Evolutionary conservation across 192 early-diverging fungal genomes (phyloP), one percentile per base, ranked within the genome.

Genomic region (Linnemannia elongata): DNA sequence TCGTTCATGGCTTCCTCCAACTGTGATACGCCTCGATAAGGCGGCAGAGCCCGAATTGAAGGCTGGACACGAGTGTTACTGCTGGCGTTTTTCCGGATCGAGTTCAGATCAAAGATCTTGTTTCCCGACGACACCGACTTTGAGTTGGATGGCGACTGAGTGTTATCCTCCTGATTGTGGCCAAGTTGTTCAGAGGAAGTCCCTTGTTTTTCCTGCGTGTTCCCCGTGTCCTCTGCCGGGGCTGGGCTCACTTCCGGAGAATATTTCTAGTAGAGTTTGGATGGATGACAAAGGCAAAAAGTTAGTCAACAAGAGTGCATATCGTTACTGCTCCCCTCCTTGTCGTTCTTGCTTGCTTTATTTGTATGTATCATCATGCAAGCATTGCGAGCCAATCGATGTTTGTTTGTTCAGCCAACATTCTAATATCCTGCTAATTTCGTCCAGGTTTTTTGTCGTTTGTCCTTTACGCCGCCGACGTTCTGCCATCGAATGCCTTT

Each of bases 1-100:
- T 81, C 78, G 24, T 74, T 81, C 85, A 87, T 87, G 0, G 79
- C 85, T 63, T 87, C 79, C 24, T 87, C 85, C 9, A 87, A 54
- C 60, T 87, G 85, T 9, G 79, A 66, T 13, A 87, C 85, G n/a
- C 85, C 69, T 78, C 72, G 35, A 7, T 79, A 70, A 17, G 79
- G 85, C 15, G 79, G 79, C 12, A 77, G 85, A 35, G 85, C 79
- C 42, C 85, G 69, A 33, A 76, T 72, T 12, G 60, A 66, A 30
- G 60, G 60, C 27, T 66, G 60, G 70, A 38, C 70, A 41, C 35
- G 70, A 10, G 35, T 72, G 70, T 41, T 42, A 22, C 39, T 72
- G 70, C n/a, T 72, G 22, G 38, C 41, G 70, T 72, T 72, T 38
- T 41, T 72, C 70, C 70, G 41, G 38, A 72, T 42, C 20, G 30